Conservation (phyloP, 345 rosid species). For the Psidium friedrichsthalianum region DNA sequence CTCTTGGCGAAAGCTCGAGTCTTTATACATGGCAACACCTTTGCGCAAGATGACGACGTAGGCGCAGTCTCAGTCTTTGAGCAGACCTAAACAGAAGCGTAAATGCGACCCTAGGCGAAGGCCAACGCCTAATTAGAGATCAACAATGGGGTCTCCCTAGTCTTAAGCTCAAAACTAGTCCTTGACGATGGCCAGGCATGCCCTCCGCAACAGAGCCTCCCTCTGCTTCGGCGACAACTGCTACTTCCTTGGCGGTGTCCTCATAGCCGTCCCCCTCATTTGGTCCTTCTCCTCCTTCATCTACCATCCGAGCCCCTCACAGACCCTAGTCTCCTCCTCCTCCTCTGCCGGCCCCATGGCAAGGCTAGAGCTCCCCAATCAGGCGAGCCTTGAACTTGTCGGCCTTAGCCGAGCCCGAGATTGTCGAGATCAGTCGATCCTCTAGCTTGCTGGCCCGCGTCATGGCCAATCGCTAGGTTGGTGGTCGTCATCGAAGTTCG, state of each 20-base stretch:
- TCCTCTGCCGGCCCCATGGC: not conserved
- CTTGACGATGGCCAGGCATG: conserved; percentile 31
- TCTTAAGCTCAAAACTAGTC: conserved; percentile 7
- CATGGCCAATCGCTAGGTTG: too few species aligned
- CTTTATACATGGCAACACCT: not conserved
- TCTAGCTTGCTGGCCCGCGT: too few species aligned
- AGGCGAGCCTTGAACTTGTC: too few species aligned
- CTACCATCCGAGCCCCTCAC: conserved; percentile 5
- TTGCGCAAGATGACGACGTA: not conserved
- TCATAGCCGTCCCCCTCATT: conserved; percentile 44
- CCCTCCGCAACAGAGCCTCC: not conserved
- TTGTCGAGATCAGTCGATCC: too few species aligned
- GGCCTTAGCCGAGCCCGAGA: too few species aligned
- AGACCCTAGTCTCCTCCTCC: not conserved
- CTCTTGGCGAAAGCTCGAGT: not conserved
- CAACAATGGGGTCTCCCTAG: conserved; percentile 16
- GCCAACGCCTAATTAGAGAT: not conserved
- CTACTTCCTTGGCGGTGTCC: conserved; percentile 1
- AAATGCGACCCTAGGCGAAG: not conserved
- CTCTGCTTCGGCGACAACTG: not conserved
- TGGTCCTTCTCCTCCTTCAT: conserved; percentile 58
- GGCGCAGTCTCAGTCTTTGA: not conserved
- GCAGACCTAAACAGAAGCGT: not conserved
- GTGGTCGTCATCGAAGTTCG: too few species aligned
- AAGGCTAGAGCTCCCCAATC: too few species aligned